Base-by-base conservation (phyloP, 192 early-diverging fungal genomes). In the Rhizophlyctis rosea region DNA sequence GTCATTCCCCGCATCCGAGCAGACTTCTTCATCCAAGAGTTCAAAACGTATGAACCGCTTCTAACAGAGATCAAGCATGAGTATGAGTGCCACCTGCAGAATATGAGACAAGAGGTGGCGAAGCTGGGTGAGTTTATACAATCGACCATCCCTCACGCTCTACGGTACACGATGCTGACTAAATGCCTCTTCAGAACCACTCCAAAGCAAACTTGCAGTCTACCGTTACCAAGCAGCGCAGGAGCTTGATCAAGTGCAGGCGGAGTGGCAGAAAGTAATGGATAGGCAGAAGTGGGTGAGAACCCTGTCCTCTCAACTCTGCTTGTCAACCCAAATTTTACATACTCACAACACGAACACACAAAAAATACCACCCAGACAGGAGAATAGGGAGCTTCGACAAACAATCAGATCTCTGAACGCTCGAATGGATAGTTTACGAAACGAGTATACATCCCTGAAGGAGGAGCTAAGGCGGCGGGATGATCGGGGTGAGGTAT, bases 11-110 rank as follows among this genome's bases (percentile, higher is more conserved):
- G 56, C 25, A 18, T 28, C 30, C 31, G 9, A 35, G 16, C 44
- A 83, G 81, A 84, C 11, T 44, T 29, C 18, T 83, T 84, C 62
- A 85, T 85, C 47, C 30, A 54, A 31, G 81, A 84, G 51, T 85
- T 85, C 69, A 81, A 75, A 52, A 77, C 79, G 14, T 85, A 82
- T 64, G 52, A 72, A 53, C 62, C 76, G 21, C 48, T 85, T 13
- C 59, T 85, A 39, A 74, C 59, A 32, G 77, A 81, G 27, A 77
- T 85, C 36, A 85, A 85, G 64, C 31, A 59, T 34, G 80, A 81
- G 54, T 85, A 85, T 58, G 83, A 84, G 27, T 57, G 27, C 33
- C 35, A 60, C 1, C 55, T 83, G 11, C 56, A 66, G 35, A n/a
- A 27, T 5, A 76, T 75, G 62, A 25, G 54, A 28, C 35, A 23